Evolutionary conservation across 2,329 filamentous ascomycete species (phyloP).

Genomic region (Ceratocystis huliohia): DNA sequence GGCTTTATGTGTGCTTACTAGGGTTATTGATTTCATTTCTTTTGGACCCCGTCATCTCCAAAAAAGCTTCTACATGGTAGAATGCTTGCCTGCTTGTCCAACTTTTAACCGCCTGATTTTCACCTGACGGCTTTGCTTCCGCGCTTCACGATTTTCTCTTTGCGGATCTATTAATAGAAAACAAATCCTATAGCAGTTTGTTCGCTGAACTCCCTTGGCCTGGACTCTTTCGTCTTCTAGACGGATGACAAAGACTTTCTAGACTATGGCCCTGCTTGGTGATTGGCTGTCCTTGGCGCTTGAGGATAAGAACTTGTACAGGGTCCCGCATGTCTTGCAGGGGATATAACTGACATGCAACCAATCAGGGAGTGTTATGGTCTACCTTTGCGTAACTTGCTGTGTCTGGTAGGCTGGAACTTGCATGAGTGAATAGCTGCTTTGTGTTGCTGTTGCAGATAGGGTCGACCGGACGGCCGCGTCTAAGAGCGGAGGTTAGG

Average conservation of each 20-base stretch:
- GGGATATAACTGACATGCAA: neutral
- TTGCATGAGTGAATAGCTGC: no score
- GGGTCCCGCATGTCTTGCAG: neutral
- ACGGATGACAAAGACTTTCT: no score
- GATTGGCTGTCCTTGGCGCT: conserved; percentile 6
- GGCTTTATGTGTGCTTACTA: neutral
- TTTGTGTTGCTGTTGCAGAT: neutral
- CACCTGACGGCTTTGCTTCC: neutral
- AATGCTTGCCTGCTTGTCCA: neutral
- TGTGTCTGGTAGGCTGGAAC: no score
- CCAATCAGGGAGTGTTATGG: neutral
- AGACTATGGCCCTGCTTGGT: neutral
- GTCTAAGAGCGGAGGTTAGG: neutral
- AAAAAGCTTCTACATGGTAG: neutral
- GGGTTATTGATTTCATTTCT: neutral
- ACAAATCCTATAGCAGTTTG: no score
- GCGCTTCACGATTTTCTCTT: neutral
- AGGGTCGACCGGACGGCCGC: neutral
- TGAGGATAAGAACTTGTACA: neutral
- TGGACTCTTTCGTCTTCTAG: no score
- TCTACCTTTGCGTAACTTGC: no score
- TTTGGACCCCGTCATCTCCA: neutral
- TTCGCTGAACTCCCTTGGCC: no score
- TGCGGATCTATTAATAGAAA: neutral
- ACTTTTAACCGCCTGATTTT: neutral